Percentiles rank a stretch among this genome's conserved stretches.
These are phyloP conservation scores for Spirogloea muscicola DNA, from an alignment of 139 green algal genomes.

Conservation along the genomic window DNA sequence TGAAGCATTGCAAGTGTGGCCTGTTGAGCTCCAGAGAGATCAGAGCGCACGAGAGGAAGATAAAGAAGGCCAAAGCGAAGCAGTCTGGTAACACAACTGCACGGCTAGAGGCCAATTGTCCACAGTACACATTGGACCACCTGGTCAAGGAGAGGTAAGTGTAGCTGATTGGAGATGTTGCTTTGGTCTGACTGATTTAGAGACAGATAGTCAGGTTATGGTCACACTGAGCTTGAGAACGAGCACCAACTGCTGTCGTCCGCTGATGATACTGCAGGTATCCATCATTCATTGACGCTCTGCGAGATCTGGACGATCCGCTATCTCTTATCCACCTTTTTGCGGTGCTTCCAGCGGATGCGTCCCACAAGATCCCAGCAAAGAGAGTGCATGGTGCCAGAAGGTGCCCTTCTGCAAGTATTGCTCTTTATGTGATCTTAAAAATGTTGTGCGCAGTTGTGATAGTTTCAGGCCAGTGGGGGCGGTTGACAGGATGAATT, in stretches of 20 bases:
- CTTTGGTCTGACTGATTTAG: too few species aligned
- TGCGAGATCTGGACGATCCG: slow-evolving; percentile 96
- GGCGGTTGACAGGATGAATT: too few species aligned
- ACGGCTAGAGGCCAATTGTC: slow-evolving; percentile 59
- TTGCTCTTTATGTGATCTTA: too few species aligned
- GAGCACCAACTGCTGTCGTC: too few species aligned
- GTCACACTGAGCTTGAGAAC: too few species aligned
- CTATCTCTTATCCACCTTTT: slow-evolving; percentile 96
- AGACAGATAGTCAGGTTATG: too few species aligned
- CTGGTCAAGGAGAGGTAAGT: slow-evolving; percentile 81
- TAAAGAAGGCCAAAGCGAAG: slow-evolving; percentile 78
- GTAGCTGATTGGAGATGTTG: too few species aligned
- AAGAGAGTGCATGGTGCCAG: slow-evolving; percentile 47
- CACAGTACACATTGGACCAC: slow-evolving; percentile 84
- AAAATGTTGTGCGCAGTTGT: too few species aligned
- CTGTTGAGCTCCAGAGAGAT: too few species aligned
- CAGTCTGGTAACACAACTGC: slow-evolving; percentile 65
- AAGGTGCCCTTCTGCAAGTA: too few species aligned
- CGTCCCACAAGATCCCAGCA: slow-evolving; percentile 56
- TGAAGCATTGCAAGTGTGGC: too few species aligned
- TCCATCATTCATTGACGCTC: slow-evolving; percentile 92
- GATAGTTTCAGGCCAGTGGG: too few species aligned
- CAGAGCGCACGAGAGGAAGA: slow-evolving; percentile 60
- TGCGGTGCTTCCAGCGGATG: slow-evolving; percentile 75
- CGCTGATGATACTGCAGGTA: slow-evolving; percentile 64